These are phyloP conservation scores for Trichoderma hamatum DNA, from an alignment of 2,329 filamentous ascomycete genomes.

Conservation along the genomic window DNA sequence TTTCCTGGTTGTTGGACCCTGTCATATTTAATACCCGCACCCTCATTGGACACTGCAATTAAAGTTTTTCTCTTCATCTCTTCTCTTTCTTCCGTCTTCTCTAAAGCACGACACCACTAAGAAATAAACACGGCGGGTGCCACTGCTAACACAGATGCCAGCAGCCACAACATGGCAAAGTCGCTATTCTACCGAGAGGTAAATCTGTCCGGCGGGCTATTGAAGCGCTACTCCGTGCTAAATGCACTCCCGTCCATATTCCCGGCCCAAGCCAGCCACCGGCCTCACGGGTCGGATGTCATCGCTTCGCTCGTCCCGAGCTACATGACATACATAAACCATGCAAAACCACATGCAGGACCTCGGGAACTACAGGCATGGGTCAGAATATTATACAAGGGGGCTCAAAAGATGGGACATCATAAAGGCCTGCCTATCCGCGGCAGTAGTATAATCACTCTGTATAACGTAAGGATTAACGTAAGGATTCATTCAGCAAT, in stretches of 20 bases:
- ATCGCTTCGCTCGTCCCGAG: conserved; percentile 11
- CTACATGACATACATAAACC: background rate
- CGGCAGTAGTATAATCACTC: background rate
- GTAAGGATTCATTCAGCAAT: background rate
- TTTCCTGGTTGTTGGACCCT: background rate
- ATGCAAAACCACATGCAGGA: conserved; percentile 25
- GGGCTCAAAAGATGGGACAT: background rate
- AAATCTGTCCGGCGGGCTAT: background rate
- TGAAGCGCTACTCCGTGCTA: background rate
- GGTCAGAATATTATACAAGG: background rate
- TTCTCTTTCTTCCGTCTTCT: background rate
- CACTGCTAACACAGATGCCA: background rate
- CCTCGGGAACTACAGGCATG: conserved; percentile 36
- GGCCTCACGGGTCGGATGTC: background rate
- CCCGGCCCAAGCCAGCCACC: conserved; percentile 4
- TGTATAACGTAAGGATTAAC: background rate
- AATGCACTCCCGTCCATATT: background rate
- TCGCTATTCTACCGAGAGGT: background rate
- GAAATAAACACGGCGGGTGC: background rate
- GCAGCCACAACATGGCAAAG: background rate
- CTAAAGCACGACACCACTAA: background rate
- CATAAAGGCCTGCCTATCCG: background rate
- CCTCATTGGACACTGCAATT: background rate
- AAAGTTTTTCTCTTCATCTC: background rate
- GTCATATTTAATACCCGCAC: background rate